These are phyloP conservation scores for Talaromyces sp. DNA, from an alignment of 2,329 filamentous ascomycete species.

Conservation along the genomic window DNA sequence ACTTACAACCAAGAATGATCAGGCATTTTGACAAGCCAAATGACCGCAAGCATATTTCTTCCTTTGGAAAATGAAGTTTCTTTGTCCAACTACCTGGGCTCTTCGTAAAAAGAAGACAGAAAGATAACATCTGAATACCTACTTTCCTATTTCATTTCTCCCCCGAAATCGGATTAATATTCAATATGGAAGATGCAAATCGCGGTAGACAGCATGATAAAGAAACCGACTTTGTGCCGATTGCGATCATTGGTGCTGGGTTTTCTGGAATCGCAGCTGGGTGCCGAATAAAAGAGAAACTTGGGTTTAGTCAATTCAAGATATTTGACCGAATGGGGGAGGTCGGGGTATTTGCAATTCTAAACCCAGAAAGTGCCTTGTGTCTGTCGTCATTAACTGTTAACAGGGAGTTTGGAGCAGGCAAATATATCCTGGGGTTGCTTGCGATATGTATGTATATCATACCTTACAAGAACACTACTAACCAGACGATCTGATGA, in stretches of 20 bases:
- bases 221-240: constrained; percentile 25
- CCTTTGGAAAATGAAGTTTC: background rate
- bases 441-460: constrained; percentile 52
- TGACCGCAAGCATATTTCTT: too few species aligned
- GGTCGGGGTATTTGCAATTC: constrained; percentile 38
- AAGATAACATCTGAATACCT: background rate
- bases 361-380: background rate
- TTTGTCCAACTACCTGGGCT: background rate
- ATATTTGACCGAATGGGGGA: constrained; percentile 57
- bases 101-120: background rate
- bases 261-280: constrained; percentile 60
- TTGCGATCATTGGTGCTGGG: constrained; percentile 58
- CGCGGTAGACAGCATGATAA: background rate
- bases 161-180: background rate
- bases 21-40: background rate
- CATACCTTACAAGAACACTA: background rate
- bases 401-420: constrained; percentile 56
- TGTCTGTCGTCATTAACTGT: background rate
- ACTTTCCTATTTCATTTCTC: background rate
- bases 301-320: constrained; percentile 55
- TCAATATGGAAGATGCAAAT: background rate
- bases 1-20: background rate
- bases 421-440: constrained; percentile 58
- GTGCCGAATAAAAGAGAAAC: constrained; percentile 53
- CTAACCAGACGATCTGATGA: background rate